Evolutionary conservation across 768 basidiomycete species (phyloP), one percentile per base, ranked within the genome.

Genomic region (Russula earlei): DNA sequence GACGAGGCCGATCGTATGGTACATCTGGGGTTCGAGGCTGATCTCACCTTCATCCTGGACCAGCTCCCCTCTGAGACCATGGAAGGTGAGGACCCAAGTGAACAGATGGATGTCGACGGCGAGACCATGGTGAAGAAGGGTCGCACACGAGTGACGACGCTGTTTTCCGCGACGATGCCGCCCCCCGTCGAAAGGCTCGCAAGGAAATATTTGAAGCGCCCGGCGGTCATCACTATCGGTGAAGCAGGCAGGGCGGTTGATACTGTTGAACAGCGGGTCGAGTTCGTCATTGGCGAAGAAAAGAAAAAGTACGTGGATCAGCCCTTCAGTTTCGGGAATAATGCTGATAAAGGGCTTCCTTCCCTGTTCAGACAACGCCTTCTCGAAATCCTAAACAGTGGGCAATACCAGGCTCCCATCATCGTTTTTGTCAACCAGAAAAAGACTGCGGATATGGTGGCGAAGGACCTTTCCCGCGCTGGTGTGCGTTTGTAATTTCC

Each of bases 1-100:
- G 96, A 99, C 69, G 96, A 99, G 76, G 96, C 96, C 15, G 96
- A 99, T 69, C 82, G 96, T 49, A 98, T 99, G 96, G 94, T 99
- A 59, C 85, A 94, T 66, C 83, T 98, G 29, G 96, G 96, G 15
- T 99, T 99, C 68, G 96, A 99, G 70, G 81, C 79, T 15, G 94
- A 96, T 68, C 72, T 99, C 44, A 91, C 87, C 24, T 96, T 91
- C 69, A 98, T 99, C 64, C 73, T 99, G 58, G 95, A 98, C 71
- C 81, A 91, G 55, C 77, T 98, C 57, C 96, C 95, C 14, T 76
- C 80, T 3, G 90, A 89, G 55, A 81, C 88, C 46, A 84, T 96
- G 80, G 83, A 87, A 63, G 93, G 93, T 5, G 93, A 92, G 61
- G 87, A 87, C 58, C 69, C 73, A 53, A 80, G 81, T 24, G 82